These are phyloP conservation scores for Arabidopsis suecica DNA, from an alignment of 345 rosid species.

Conservation along the genomic window DNA sequence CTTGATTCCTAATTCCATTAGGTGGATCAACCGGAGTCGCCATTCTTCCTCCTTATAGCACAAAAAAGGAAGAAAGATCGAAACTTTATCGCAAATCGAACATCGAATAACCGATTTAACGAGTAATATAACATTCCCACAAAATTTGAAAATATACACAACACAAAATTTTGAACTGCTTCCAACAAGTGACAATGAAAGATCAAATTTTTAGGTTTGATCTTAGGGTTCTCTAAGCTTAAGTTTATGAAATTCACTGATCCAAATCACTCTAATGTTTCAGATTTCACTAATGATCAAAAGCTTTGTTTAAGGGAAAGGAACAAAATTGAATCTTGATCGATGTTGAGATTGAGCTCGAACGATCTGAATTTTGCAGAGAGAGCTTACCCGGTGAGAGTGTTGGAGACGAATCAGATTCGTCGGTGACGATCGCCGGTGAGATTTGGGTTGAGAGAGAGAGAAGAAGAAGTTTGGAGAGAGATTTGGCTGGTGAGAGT, in stretches of 20 bases:
- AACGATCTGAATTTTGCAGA: constrained; percentile 28
- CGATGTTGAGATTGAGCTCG: constrained; percentile 21
- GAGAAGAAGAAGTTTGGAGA: constrained; percentile 12
- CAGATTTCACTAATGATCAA: constrained; percentile 7
- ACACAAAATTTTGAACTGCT: constrained; percentile 4
- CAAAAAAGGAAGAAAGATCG: neutral
- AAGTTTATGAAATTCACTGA: neutral
- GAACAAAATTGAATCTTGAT: constrained; percentile 22
- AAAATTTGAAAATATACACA: constrained; percentile 19
- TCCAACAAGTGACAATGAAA: constrained; percentile 3
- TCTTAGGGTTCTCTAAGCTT: constrained; percentile 9
- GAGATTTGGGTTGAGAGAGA: constrained; percentile 27
- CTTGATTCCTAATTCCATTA: constrained; percentile 59
- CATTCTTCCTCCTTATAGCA: constrained; percentile 63
- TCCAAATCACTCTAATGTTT: neutral
- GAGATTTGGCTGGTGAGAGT: constrained; percentile 39
- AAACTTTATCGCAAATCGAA: neutral
- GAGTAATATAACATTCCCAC: neutral
- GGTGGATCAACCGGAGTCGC: constrained; percentile 93
- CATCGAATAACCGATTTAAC: neutral
- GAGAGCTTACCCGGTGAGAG: constrained; percentile 22
- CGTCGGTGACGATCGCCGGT: constrained; percentile 41
- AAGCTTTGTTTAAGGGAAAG: constrained; percentile 11
- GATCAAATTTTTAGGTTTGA: constrained; percentile 3
- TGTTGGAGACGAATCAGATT: constrained; percentile 7